Evolutionary conservation across 177 flowering plant genomes (phyloP), one percentile per base, ranked within the genome.

Genomic region (Telopea speciosissima): DNA sequence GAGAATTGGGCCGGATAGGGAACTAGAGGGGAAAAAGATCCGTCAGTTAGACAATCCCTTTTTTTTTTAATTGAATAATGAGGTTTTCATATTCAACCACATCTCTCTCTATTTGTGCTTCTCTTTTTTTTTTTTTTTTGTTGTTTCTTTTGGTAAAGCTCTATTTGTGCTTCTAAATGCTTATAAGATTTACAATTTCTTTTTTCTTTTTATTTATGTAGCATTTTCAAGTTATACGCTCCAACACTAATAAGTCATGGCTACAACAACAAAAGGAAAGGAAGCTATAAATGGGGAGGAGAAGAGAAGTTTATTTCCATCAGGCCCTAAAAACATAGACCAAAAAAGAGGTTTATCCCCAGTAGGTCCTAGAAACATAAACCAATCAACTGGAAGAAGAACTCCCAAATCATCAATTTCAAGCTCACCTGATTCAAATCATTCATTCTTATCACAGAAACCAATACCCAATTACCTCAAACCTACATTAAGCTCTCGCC

Each of bases 381-480:
- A 19, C 42, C n/a, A 33, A 24, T 65, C 42, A 22, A 16, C 0
- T 0, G 58, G 45, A 63, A 81, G 67, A 59, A 63, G 68, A 40
- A 62, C 78, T 21, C 63, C 74, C n/a, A 45, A 45, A 45, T 45
- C 54, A 45, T 45, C 54, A 12, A 24, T 24, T 33, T 56, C 74
- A 21, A 58, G 54, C 24, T 66, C 69, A 7, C 65, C 74, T 8
- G 60, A 45, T 1, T 75, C 49, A 61, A 58, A 28, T 7, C 62
- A 40, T 45, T 26, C 79, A 7, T 63, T 63, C 23, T 1, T 68
- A 11, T 68, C 66, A 3, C 52, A 68, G 3, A 81, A 82, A 56
- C 70, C 42, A 22, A 17, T 68, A 40, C 87, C 87, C 9, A 78
- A 76, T 72, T 82, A 85, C 68, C 87, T 84, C 58, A 79, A 71